Conservation (phyloP, 208 protist genomes). For the Trypanosoma vivax region DNA sequence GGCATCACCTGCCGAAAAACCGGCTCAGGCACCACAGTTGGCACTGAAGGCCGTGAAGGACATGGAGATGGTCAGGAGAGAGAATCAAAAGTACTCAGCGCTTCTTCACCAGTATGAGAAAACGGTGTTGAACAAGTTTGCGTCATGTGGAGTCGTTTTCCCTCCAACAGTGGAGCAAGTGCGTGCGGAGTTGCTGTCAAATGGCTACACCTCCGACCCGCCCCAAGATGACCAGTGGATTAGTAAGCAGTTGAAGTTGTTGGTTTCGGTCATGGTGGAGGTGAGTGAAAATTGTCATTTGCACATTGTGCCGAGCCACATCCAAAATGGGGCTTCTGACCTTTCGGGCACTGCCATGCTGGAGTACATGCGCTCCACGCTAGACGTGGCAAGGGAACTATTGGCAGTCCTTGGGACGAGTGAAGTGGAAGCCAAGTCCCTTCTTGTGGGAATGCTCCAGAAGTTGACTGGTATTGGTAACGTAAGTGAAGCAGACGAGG, state of each 20-base stretch:
- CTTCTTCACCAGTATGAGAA: constrained; percentile 48
- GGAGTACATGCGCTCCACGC: constrained; percentile 13
- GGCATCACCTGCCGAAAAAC: neutral
- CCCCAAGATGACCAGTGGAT: constrained; percentile 12
- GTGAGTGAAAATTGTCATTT: constrained; percentile 9
- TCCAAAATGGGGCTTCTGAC: neutral
- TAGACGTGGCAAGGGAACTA: constrained; percentile 7
- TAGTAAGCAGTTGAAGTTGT: constrained; percentile 1
- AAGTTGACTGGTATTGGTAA: neutral
- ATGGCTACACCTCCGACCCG: neutral
- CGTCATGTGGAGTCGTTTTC: constrained; percentile 33
- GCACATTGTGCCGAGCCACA: constrained; percentile 6
- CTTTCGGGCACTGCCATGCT: constrained; percentile 12
- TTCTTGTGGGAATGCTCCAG: constrained; percentile 5
- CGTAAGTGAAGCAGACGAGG: neutral
- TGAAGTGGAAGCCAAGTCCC: neutral
- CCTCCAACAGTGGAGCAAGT: constrained; percentile 21
- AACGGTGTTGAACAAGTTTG: constrained; percentile 25
- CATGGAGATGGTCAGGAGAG: constrained; percentile 35
- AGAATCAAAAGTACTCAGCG: constrained; percentile 34
- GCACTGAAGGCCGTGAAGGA: constrained; percentile 42
- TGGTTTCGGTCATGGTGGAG: constrained; percentile 12
- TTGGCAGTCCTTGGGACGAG: constrained; percentile 3
- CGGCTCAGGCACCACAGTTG: constrained; percentile 18
- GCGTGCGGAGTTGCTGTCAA: constrained; percentile 7